These are phyloP conservation scores for Polyporus arcularius DNA, from an alignment of 768 basidiomycete species.

Conservation along the genomic window DNA sequence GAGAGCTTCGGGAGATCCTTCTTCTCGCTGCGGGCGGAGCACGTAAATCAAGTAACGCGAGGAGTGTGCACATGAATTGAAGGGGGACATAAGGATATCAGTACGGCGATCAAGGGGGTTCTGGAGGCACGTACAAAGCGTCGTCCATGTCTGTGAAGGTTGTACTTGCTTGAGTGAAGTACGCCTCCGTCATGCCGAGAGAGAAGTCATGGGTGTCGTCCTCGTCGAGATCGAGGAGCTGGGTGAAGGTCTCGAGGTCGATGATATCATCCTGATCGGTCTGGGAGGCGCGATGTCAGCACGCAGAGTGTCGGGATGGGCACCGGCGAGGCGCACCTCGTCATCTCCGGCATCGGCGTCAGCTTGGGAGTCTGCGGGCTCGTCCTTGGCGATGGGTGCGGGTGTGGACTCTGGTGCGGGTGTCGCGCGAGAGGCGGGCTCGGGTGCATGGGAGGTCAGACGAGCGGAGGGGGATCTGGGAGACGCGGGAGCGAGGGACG, in stretches of 20 bases:
- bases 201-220: conserved; percentile 79
- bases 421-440: neutral
- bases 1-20: conserved; percentile 71
- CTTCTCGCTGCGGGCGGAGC: conserved; percentile 39
- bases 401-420: conserved; percentile 3
- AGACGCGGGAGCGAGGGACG: conserved; percentile 14
- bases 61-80: neutral
- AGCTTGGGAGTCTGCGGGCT: conserved; percentile 2
- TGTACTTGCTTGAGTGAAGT: conserved; percentile 73
- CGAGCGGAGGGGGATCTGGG: conserved; percentile 12
- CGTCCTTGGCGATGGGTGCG: neutral
- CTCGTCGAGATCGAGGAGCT: conserved; percentile 92
- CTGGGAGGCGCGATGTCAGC: neutral
- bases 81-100: neutral
- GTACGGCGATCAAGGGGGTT: conserved; percentile 4
- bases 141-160: conserved; percentile 82
- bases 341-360: conserved; percentile 12
- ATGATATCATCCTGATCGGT: conserved; percentile 43
- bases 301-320: neutral
- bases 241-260: conserved; percentile 78
- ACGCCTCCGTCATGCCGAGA: conserved; percentile 73
- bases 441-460: conserved; percentile 12
- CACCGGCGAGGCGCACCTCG: conserved; percentile 3
- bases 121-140: conserved; percentile 62
- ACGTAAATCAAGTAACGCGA: neutral